Conservation (phyloP, 495 filamentous ascomycete genomes). For the Baudoinia panamericana region DNA sequence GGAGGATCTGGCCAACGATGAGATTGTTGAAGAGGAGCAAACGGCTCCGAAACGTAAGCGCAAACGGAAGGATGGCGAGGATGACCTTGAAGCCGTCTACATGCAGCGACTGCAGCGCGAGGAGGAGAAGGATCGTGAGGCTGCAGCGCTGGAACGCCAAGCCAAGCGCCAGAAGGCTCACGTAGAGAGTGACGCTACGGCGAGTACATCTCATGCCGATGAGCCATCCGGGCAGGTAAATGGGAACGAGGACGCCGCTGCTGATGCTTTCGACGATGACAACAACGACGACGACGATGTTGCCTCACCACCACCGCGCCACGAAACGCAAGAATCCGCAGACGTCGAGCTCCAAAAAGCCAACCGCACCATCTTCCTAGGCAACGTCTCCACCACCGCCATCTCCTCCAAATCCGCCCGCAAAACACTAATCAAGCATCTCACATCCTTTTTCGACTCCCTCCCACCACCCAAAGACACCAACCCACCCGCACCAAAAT, state of each 20-base stretch:
- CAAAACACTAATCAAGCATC: slow-evolving; percentile 60
- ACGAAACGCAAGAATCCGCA: slow-evolving; percentile 40
- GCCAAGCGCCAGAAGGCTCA: slow-evolving; percentile 36
- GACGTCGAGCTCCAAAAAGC: slow-evolving; percentile 64
- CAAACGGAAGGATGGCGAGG: slow-evolving; percentile 55
- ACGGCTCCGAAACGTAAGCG: slow-evolving; percentile 44
- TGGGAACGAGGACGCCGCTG: slow-evolving; percentile 6
- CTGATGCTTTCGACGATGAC: slow-evolving; percentile 14
- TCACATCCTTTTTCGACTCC: slow-evolving; percentile 39
- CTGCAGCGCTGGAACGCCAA: slow-evolving; percentile 32
- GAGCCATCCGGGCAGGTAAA: slow-evolving; percentile 22
- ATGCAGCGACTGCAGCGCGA: slow-evolving; percentile 56
- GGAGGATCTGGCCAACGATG: neutral
- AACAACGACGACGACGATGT: slow-evolving; percentile 26
- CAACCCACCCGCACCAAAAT: slow-evolving; percentile 19
- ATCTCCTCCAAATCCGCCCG: slow-evolving; percentile 69
- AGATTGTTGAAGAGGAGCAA: neutral
- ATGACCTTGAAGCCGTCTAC: slow-evolving; percentile 71
- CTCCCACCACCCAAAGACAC: slow-evolving; percentile 29
- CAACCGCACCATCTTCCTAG: slow-evolving; percentile 79
- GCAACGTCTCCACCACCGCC: slow-evolving; percentile 71
- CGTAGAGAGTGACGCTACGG: slow-evolving; percentile 26
- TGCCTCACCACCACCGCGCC: slow-evolving; percentile 35
- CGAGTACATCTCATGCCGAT: no score
- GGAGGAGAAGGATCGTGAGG: slow-evolving; percentile 36